phyloP scores from a whole-genome alignment of 805 yeast species.

The Candida silvicultrix region DNA sequence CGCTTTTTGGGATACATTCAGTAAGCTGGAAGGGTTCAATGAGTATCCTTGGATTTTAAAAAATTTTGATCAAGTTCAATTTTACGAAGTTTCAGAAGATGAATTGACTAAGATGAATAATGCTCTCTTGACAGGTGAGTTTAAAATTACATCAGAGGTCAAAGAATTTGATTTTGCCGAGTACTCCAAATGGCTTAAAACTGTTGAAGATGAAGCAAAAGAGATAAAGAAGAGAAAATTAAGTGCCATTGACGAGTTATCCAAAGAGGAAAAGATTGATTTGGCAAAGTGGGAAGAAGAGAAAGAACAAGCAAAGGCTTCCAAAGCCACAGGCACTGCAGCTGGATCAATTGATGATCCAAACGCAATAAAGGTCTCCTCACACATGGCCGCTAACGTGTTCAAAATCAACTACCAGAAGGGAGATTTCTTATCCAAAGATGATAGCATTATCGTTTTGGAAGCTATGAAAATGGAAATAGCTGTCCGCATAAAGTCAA shows the following conservation, averaged over 20 bases:
- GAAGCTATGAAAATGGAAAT: constrained; percentile 34
- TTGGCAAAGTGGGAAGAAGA: constrained; percentile 21
- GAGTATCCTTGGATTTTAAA: constrained; percentile 27
- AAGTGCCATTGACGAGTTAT: constrained; percentile 10
- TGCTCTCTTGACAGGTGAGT: constrained; percentile 24
- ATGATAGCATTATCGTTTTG: constrained; percentile 21
- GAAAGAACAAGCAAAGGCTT: constrained; percentile 3
- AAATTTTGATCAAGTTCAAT: constrained; percentile 27
- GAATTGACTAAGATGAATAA: constrained; percentile 24
- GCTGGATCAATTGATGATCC: constrained; percentile 15
- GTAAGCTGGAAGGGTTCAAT: constrained; percentile 15
- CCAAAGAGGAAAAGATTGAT: constrained; percentile 15
- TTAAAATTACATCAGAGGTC: constrained; percentile 21
- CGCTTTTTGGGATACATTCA: constrained; percentile 29
- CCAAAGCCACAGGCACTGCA: constrained; percentile 16
- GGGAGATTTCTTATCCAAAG: constrained; percentile 17
- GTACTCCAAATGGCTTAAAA: constrained; percentile 23
- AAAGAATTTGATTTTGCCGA: constrained; percentile 27
- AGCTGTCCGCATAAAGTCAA: constrained; percentile 20
- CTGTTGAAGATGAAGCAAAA: constrained; percentile 21
- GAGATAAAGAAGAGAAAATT: constrained; percentile 11
- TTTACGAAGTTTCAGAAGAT: constrained; percentile 29
- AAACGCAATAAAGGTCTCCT: constrained; percentile 15
- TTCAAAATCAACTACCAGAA: constrained; percentile 23
- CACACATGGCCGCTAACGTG: constrained; percentile 28